Evolutionary conservation across 2,329 filamentous ascomycete species (phyloP).

Genomic region (Apiospora arundinis): DNA sequence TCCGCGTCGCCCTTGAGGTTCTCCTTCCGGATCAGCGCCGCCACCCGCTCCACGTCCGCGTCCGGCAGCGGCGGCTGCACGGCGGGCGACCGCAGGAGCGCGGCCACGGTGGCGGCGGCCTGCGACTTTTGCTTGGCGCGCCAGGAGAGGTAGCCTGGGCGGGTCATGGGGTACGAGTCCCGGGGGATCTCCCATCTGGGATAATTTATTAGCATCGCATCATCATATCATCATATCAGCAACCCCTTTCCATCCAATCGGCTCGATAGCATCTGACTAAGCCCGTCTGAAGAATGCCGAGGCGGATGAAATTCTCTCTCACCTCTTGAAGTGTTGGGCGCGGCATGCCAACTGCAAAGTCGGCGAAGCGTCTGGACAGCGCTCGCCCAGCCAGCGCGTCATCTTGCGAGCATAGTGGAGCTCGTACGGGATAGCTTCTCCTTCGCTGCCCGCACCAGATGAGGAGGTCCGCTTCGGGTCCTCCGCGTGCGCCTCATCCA

Average conservation of each 20-base stretch:
- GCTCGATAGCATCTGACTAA: neutral
- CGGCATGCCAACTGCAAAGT: constrained; percentile 77
- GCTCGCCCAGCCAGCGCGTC: constrained; percentile 72
- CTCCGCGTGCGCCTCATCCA: constrained; percentile 74
- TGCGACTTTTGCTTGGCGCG: constrained; percentile 76
- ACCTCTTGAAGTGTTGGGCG: constrained; percentile 82
- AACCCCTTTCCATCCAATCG: too few species aligned
- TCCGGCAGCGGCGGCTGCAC: constrained; percentile 46
- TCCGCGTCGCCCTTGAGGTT: constrained; percentile 69
- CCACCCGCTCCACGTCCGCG: constrained; percentile 67
- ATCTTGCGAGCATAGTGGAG: constrained; percentile 83
- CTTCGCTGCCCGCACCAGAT: constrained; percentile 34
- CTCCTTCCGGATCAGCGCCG: constrained; percentile 79
- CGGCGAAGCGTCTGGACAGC: constrained; percentile 67
- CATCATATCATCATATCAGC: neutral
- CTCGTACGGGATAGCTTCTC: constrained; percentile 68
- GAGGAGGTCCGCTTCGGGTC: constrained; percentile 66
- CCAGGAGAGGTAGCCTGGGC: constrained; percentile 81
- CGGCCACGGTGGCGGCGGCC: constrained; percentile 58
- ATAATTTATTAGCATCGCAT: neutral
- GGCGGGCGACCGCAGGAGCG: constrained; percentile 52
- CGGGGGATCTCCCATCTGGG: constrained; percentile 79
- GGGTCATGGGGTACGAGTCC: constrained; percentile 74
- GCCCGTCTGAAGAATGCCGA: neutral
- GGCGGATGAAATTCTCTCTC: constrained; percentile 24